Base-by-base conservation (phyloP, 169 alveolate species). In the Eimeria necatrix region DNA sequence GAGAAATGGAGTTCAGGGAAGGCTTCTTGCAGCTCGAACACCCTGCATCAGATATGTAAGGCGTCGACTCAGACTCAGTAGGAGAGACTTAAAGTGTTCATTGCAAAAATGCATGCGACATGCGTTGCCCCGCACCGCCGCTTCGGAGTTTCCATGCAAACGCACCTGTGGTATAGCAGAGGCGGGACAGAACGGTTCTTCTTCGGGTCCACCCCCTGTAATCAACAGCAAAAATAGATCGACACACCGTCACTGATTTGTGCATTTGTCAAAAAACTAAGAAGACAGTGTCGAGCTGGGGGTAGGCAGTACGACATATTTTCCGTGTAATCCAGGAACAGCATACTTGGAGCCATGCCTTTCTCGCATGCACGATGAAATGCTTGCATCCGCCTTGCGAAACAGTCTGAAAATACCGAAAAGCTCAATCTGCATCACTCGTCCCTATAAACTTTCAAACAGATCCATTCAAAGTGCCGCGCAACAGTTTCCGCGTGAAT, bases 331-430 rank as follows among this genome's bases (percentile, higher is more conserved):
- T 26, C 12, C 14, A 4, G 20, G 24, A 4, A 18, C 22, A 0
- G 48, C 81, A 52, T 71, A 93, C 95, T 24, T 96, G 96, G 86
- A 97, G 96, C 98, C 98, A 95, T 24, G 99, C 99, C 96, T 99
- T 98, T 53, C 99, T 96, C 20, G 99, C 99, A 93, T 99, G 99
- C 18, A 99, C 98, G 24, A 98, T 98, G 97, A 98, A 98, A 93
- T 98, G 98, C 16, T 95, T 76, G 64, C 99, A 98, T 2, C 99
- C 99, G 8, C 97, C 96, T 49, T 78, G 88, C 48, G 96, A 83
- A 7, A 85, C 93, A 8, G 86, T 83, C 95, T 88, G 86, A n/a
- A 70, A 91, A 24, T 93, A 48, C 53, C 64, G 51, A 24, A 24
- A 32, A 32, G 41, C 41, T 32, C 41, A 32, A 32, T 32, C 41